These are phyloP conservation scores for Cercis canadensis DNA, from an alignment of 306 rosid genomes.

Conservation along the genomic window DNA sequence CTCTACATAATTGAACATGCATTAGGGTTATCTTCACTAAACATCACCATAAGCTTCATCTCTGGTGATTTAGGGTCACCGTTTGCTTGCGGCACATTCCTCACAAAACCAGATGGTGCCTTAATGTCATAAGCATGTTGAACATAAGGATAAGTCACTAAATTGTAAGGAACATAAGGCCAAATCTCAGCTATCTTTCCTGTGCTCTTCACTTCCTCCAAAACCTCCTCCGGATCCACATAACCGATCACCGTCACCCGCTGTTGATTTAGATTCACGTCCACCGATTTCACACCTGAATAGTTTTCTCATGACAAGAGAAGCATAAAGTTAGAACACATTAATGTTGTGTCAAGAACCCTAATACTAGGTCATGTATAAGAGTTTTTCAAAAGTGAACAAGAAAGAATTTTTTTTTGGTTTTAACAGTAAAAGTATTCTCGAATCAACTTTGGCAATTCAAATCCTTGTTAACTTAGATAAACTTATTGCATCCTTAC, in stretches of 20 bases:
- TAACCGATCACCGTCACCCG: conserved; percentile 63
- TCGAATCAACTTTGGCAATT: no score
- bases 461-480: no score
- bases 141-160: conserved; percentile 70
- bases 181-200: conserved; percentile 77
- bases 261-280: conserved; percentile 65
- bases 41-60: conserved; percentile 59
- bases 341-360: no score
- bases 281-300: conserved; percentile 68
- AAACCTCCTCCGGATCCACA: conserved; percentile 63
- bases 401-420: no score
- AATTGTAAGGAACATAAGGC: conserved; percentile 70
- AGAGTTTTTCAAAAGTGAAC: no score
- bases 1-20: conserved; percentile 75
- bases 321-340: no score
- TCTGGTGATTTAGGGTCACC: conserved; percentile 62
- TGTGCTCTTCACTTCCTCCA: conserved; percentile 65
- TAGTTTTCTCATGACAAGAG: no score
- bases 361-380: no score
- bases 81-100: conserved; percentile 56
- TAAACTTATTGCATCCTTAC: no score
- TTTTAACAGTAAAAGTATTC: no score
- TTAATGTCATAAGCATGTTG: conserved; percentile 75
- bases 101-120: conserved; percentile 83
- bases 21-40: conserved; percentile 82